Evolutionary conservation across 2,329 filamentous ascomycete genomes (phyloP), one percentile per base, ranked within the genome.

Genomic region (Exophiala xenobiotica): DNA sequence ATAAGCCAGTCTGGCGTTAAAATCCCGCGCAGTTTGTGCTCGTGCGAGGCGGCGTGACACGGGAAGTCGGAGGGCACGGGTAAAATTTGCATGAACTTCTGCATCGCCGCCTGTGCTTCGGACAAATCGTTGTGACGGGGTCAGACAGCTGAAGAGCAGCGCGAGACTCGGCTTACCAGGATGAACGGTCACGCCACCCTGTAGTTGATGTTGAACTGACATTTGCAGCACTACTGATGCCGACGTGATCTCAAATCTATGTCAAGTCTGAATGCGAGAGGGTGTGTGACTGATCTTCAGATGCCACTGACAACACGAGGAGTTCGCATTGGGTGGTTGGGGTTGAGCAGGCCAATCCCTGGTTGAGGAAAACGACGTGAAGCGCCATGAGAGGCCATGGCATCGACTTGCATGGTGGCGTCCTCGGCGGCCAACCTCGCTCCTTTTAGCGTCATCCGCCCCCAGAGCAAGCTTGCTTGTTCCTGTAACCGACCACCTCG

Each of bases 371-470:
- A n/a, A n/a, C n/a, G n/a, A n/a, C n/a, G n/a, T n/a, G n/a, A n/a
- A n/a, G n/a, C n/a, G 46, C 29, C 33, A 8, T 14, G 46, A 46
- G 35, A 26, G 43, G 35, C 29, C 46, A 20, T 26, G 20, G 33
- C 41, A 29, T 27, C 29, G 29, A 37, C 44, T 41, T 42, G 19
- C 40, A 24, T 43, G 49, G 49, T 52, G 50, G 50, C 45, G 50
- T 40, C 20, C 38, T n/a, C n/a, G n/a, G n/a, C n/a, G n/a, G n/a
- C n/a, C 23, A 35, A 29, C 39, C 40, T 44, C 41, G 45, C n/a
- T 22, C 18, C 24, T 14, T 40, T 38, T 53, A 46, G 50, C 33
- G 33, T 43, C 44, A 40, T 49, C 38, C 39, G 39, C 26, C 50
- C 50, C 50, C 50, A 53, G 44, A 53, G 18, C 33, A 6, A 19